phyloP scores from a whole-genome alignment of 768 basidiomycete species.

The Amanita pallidorosea region DNA sequence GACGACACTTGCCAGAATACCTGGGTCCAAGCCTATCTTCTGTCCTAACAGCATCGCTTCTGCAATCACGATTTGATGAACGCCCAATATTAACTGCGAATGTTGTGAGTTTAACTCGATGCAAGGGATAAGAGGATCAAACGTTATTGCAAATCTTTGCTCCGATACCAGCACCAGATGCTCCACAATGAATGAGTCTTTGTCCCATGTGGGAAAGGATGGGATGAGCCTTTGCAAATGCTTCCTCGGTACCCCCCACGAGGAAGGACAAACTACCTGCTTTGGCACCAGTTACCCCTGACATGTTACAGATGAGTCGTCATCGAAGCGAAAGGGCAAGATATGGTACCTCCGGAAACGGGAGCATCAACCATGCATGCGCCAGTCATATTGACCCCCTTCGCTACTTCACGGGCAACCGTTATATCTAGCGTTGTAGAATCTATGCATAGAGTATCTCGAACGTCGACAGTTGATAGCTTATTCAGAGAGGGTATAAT shows the following conservation, averaged over 20 bases:
- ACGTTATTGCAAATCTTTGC: slow-evolving; percentile 92
- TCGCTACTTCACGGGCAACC: slow-evolving; percentile 57
- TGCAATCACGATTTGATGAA: slow-evolving; percentile 75
- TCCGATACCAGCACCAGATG: slow-evolving; percentile 70
- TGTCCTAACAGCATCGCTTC: slow-evolving; percentile 87
- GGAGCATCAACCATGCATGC: slow-evolving; percentile 87
- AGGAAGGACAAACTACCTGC: slow-evolving; percentile 87
- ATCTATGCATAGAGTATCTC: slow-evolving; percentile 65
- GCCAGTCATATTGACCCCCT: slow-evolving; percentile 37
- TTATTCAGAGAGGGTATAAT: slow-evolving; percentile 53
- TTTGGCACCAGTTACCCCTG: slow-evolving; percentile 79
- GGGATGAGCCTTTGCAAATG: slow-evolving; percentile 48
- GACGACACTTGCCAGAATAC: slow-evolving; percentile 70
- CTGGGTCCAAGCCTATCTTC: slow-evolving; percentile 69
- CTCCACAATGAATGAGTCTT: slow-evolving; percentile 75
- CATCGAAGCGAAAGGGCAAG: background rate
- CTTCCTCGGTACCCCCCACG: slow-evolving; percentile 62
- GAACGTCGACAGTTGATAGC: slow-evolving; percentile 26
- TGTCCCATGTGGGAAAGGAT: slow-evolving; percentile 68
- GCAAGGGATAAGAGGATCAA: slow-evolving; percentile 11
- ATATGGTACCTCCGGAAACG: slow-evolving; percentile 73
- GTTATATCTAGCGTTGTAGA: slow-evolving; percentile 84
- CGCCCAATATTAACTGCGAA: slow-evolving; percentile 46
- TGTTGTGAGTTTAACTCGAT: slow-evolving; percentile 2
- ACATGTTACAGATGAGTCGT: background rate